phyloP scores from a whole-genome alignment of 139 green algal species.

The Ostreobium quekettii region DNA sequence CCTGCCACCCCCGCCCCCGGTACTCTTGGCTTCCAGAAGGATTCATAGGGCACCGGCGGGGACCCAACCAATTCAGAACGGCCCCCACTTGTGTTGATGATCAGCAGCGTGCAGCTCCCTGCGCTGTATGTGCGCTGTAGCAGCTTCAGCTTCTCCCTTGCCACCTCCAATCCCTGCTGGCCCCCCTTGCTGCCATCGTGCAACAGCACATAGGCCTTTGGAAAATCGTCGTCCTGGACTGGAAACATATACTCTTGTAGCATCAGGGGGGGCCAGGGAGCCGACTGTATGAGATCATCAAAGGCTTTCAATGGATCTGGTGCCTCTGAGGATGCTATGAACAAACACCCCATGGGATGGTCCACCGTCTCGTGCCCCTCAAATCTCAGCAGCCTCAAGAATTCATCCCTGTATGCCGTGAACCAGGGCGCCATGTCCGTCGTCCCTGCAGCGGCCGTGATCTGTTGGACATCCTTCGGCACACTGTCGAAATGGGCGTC shows the following conservation, averaged over 20 bases:
- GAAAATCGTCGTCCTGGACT: constrained; percentile 30
- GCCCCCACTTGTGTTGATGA: constrained; percentile 40
- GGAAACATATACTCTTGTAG: constrained; percentile 35
- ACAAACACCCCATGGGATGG: constrained; percentile 68
- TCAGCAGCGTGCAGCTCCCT: constrained; percentile 32
- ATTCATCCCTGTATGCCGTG: constrained; percentile 46
- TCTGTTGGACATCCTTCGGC: constrained; percentile 14
- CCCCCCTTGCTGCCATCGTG: constrained; percentile 41
- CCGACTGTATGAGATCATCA: constrained; percentile 27
- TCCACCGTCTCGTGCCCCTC: constrained; percentile 63
- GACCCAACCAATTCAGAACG: constrained; percentile 15
- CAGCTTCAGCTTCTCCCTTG: constrained; percentile 30
- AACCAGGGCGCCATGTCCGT: constrained; percentile 50
- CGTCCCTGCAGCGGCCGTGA: not conserved
- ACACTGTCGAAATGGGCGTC: constrained; percentile 37
- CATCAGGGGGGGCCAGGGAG: constrained; percentile 40
- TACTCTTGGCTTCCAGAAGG: constrained; percentile 9
- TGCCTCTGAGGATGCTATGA: constrained; percentile 30
- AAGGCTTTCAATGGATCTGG: constrained; percentile 42
- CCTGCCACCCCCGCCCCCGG: constrained; percentile 32
- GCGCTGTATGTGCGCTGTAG: constrained; percentile 31
- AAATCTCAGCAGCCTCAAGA: constrained; percentile 52
- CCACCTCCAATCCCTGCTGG: constrained; percentile 11
- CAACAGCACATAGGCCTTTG: constrained; percentile 57
- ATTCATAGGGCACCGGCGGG: constrained; percentile 29